phyloP scores from a whole-genome alignment of 441 rosid genomes.

The Erodium moschatum region DNA sequence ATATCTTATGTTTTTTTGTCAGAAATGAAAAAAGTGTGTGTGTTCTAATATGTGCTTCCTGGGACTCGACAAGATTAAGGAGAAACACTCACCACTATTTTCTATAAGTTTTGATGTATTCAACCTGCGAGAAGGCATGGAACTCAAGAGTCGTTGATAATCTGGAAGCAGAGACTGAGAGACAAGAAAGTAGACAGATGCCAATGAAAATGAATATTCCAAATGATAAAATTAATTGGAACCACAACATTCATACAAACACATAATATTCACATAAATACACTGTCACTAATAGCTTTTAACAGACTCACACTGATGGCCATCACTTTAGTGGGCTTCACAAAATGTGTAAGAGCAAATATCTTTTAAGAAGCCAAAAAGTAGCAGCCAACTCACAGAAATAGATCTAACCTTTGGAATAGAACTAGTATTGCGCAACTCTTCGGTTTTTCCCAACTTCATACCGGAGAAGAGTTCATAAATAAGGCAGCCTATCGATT shows the following conservation, averaged over 20 bases:
- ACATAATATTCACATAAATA: conserved; percentile 2
- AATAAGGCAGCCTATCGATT: conserved; percentile 69
- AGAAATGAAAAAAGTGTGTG: conserved; percentile 2
- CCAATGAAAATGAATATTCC: conserved; percentile 34
- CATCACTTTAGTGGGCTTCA: conserved; percentile 10
- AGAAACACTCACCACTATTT: conserved; percentile 65
- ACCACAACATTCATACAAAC: background rate
- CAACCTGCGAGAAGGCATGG: too few relatives aligned
- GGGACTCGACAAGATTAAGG: conserved; percentile 7
- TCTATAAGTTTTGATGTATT: conserved; percentile 54
- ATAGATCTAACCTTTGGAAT: conserved; percentile 75
- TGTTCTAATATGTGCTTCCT: background rate
- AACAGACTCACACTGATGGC: background rate
- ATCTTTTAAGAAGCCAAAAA: background rate
- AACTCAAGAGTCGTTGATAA: too few relatives aligned
- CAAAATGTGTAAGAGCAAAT: conserved; percentile 1
- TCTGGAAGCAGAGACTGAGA: conserved; percentile 13
- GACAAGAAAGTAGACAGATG: conserved; percentile 35
- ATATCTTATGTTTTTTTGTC: background rate
- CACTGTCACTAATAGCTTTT: conserved; percentile 7
- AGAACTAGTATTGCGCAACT: conserved; percentile 79
- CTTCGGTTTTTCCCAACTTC: conserved; percentile 89
- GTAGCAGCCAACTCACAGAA: conserved; percentile 13
- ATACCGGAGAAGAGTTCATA: conserved; percentile 81
- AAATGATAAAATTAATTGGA: conserved; percentile 15